Percentiles rank a stretch among this genome's conserved stretches.
These are phyloP conservation scores for Gentiana dahurica DNA, from an alignment of 257 asterid species.

Conservation along the genomic window DNA sequence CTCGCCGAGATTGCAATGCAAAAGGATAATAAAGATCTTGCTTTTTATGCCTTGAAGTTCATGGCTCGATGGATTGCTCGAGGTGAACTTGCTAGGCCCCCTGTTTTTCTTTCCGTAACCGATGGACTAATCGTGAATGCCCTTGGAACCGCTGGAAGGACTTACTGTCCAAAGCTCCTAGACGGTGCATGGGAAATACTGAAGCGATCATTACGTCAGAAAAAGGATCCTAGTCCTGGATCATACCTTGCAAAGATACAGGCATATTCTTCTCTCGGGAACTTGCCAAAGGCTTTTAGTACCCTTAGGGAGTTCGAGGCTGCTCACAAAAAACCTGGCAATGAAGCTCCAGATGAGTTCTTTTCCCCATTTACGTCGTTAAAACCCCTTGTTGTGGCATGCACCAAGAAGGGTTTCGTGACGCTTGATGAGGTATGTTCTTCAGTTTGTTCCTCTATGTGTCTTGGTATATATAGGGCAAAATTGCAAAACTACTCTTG, in stretches of 20 bases:
- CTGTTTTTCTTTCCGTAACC: conserved; percentile 34
- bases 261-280: conserved; percentile 65
- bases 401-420: conserved; percentile 55
- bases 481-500: too few relatives aligned
- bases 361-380: conserved; percentile 68
- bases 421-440: conserved; percentile 62
- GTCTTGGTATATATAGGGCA: too few relatives aligned
- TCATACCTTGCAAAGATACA: conserved; percentile 60
- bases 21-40: conserved; percentile 54
- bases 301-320: conserved; percentile 75
- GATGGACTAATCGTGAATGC: conserved; percentile 72
- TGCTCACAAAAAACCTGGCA: conserved; percentile 34
- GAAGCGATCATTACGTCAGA: conserved; percentile 53
- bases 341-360: conserved; percentile 16
- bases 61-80: conserved; percentile 67
- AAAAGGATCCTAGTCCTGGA: conserved; percentile 55
- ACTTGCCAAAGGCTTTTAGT: conserved; percentile 68
- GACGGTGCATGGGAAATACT: conserved; percentile 84
- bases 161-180: conserved; percentile 53
- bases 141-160: conserved; percentile 82
- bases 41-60: conserved; percentile 63
- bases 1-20: conserved; percentile 65
- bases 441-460: too few relatives aligned
- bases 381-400: conserved; percentile 58
- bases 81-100: conserved; percentile 55